These are phyloP conservation scores for Citrus hindsii DNA, from an alignment of 345 rosid species.

Conservation along the genomic window DNA sequence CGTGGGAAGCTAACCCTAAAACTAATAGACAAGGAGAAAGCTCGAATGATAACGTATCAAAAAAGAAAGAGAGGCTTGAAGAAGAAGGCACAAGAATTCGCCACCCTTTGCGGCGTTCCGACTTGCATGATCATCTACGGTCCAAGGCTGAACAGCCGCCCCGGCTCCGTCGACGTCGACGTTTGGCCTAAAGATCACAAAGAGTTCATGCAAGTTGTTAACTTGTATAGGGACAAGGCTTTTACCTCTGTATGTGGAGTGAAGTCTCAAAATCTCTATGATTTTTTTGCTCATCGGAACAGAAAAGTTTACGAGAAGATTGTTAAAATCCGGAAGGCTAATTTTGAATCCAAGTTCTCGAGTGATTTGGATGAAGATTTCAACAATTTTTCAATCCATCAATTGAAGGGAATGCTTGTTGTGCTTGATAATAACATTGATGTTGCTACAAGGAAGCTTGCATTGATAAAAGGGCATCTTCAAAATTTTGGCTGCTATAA, in stretches of 20 bases:
- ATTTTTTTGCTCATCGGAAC: background rate
- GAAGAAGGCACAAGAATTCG: constrained; percentile 26
- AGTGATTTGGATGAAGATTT: background rate
- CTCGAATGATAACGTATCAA: constrained; percentile 30
- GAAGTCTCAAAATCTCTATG: constrained; percentile 17
- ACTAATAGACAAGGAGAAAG: constrained; percentile 28
- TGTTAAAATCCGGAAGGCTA: background rate
- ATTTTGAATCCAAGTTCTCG: constrained; percentile 3
- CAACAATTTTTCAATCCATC: background rate
- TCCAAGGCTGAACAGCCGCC: constrained; percentile 1
- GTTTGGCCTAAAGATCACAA: constrained; percentile 21
- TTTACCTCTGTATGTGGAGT: constrained; percentile 6
- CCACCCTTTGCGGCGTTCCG: constrained; percentile 27
- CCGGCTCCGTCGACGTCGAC: constrained; percentile 17
- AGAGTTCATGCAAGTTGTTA: constrained; percentile 24
- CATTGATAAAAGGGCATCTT: background rate
- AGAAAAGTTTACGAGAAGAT: background rate
- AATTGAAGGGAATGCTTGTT: background rate
- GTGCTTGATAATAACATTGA: constrained; percentile 1
- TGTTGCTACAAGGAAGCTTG: background rate
- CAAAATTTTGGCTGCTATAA: background rate
- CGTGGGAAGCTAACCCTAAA: constrained; percentile 23
- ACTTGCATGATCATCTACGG: constrained; percentile 34
- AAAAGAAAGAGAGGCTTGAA: constrained; percentile 33
- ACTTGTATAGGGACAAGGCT: constrained; percentile 20